Conservation (phyloP, 352 stramenopile species). For the Globisporangium paroecandrum region DNA sequence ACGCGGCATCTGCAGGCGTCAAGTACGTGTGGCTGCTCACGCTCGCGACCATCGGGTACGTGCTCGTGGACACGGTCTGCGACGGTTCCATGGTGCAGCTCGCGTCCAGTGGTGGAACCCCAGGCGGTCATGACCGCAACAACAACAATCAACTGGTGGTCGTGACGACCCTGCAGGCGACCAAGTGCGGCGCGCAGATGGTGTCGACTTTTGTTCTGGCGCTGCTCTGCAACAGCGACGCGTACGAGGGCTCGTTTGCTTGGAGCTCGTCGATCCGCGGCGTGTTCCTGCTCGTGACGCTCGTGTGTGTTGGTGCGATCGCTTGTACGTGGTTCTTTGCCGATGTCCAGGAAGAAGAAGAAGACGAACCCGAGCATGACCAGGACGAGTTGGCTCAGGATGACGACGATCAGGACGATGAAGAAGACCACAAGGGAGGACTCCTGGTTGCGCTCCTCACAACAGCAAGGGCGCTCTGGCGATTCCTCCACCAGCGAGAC, state of each 20-base stretch:
- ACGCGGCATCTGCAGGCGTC: slow-evolving; percentile 28
- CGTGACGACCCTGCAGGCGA: slow-evolving; percentile 39
- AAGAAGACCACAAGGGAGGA: not conserved
- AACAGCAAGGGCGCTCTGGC: slow-evolving; percentile 26
- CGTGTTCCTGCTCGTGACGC: slow-evolving; percentile 38
- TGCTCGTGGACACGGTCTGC: slow-evolving; percentile 39
- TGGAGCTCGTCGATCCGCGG: slow-evolving; percentile 44
- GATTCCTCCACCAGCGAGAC: slow-evolving; percentile 32
- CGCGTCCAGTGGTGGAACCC: slow-evolving; percentile 7
- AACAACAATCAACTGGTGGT: not conserved
- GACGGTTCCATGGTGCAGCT: slow-evolving; percentile 51
- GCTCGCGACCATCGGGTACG: slow-evolving; percentile 42
- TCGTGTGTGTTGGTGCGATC: slow-evolving; percentile 22
- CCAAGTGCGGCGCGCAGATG: slow-evolving; percentile 37
- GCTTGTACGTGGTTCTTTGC: slow-evolving; percentile 36
- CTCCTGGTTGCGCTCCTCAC: slow-evolving; percentile 4
- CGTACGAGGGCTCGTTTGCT: slow-evolving; percentile 48
- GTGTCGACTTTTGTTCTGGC: slow-evolving; percentile 38
- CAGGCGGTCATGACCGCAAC: not conserved
- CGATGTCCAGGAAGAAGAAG: slow-evolving; percentile 24
- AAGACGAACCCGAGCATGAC: not conserved
- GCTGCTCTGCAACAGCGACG: slow-evolving; percentile 51
- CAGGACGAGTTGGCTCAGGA: not conserved
- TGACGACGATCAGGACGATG: not conserved
- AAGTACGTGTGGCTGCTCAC: slow-evolving; percentile 56